These are phyloP conservation scores for Calonectria henricotiae DNA, from an alignment of 2,329 filamentous ascomycete species.

Conservation along the genomic window DNA sequence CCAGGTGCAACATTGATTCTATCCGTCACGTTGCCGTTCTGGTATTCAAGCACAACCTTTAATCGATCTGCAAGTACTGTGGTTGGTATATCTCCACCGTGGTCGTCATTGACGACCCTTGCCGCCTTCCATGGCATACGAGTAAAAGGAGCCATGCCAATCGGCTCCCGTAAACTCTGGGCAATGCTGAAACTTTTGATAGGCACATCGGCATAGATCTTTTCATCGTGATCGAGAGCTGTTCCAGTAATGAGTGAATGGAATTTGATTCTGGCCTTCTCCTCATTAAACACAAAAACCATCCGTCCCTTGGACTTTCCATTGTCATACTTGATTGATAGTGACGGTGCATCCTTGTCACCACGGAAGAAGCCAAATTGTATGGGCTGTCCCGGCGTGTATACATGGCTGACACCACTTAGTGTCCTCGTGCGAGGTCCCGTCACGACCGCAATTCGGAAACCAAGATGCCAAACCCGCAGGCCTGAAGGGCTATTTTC, in stretches of 20 bases:
- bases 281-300: constrained; percentile 83
- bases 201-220: constrained; percentile 79
- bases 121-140: constrained; percentile 77
- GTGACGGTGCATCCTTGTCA: constrained; percentile 79
- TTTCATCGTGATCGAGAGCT: constrained; percentile 77
- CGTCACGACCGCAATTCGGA: constrained; percentile 84
- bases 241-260: constrained; percentile 84
- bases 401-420: constrained; percentile 81
- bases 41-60: constrained; percentile 82
- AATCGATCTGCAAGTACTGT: constrained; percentile 85
- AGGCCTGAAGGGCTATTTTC: constrained; percentile 82
- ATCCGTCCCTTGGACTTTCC: constrained; percentile 78
- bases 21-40: constrained; percentile 85
- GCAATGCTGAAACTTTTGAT: constrained; percentile 77
- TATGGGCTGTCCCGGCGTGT: constrained; percentile 77
- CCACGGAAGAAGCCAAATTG: constrained; percentile 84
- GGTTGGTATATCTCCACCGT: constrained; percentile 71
- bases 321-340: constrained; percentile 81
- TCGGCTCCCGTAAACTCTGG: constrained; percentile 68
- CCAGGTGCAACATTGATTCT: constrained; percentile 85
- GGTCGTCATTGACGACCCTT: constrained; percentile 81
- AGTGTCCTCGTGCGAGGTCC: constrained; percentile 84
- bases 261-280: constrained; percentile 79
- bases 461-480: constrained; percentile 83
- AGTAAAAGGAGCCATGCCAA: constrained; percentile 67